Conservation (phyloP, 345 rosid genomes). For the Eutrema yunnanense region DNA sequence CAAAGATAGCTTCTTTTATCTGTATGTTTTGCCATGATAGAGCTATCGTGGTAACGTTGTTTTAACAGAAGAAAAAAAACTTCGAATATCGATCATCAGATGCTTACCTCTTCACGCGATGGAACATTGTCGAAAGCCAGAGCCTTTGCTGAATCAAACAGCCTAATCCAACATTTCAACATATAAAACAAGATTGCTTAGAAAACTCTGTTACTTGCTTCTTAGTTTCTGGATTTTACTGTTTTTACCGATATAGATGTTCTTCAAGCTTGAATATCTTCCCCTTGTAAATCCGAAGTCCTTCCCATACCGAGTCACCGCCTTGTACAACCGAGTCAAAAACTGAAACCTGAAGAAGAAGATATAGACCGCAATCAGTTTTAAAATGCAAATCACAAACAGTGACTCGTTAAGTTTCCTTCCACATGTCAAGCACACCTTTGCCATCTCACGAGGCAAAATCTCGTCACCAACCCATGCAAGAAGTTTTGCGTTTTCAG, state of each 20-base stretch:
- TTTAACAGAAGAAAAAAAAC: background rate
- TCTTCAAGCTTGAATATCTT: slow-evolving; percentile 85
- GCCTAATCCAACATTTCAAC: slow-evolving; percentile 34
- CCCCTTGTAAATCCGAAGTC: slow-evolving; percentile 66
- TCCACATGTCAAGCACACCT: slow-evolving; percentile 35
- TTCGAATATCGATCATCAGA: background rate
- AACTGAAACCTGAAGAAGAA: slow-evolving; percentile 59
- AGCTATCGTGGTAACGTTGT: background rate
- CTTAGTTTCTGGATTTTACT: background rate
- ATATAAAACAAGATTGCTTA: background rate
- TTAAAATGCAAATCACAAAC: background rate
- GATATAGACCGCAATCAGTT: background rate
- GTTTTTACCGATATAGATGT: slow-evolving; percentile 67
- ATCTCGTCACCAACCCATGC: slow-evolving; percentile 92
- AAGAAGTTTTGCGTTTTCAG: slow-evolving; percentile 68
- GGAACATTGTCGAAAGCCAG: slow-evolving; percentile 80
- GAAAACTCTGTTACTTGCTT: background rate
- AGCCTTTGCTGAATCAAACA: slow-evolving; percentile 89
- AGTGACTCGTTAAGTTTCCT: background rate
- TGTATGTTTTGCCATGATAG: slow-evolving; percentile 11
- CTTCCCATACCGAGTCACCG: slow-evolving; percentile 95
- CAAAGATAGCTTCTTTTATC: slow-evolving; percentile 83
- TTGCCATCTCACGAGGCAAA: slow-evolving; percentile 75
- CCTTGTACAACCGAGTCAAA: slow-evolving; percentile 95
- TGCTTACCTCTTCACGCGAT: slow-evolving; percentile 57